A percentile compares a stretch with the other conserved stretches of the same genome.
These are phyloP conservation scores for Nakazawaea ambrosiae DNA, from an alignment of 805 yeast genomes.

Conservation along the genomic window DNA sequence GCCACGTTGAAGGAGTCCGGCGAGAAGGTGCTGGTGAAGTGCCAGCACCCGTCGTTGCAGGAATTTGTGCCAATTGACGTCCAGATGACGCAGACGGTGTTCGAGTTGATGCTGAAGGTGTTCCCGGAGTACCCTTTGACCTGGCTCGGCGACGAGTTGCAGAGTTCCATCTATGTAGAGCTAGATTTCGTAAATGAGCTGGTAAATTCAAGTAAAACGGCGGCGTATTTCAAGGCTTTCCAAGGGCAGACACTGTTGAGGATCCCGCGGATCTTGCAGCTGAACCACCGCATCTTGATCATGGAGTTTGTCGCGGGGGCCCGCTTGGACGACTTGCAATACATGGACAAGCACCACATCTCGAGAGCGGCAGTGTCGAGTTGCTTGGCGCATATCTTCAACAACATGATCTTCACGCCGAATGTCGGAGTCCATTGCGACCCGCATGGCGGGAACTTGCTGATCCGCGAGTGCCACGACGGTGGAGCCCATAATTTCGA, in stretches of 20 bases:
- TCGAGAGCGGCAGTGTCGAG: constrained; percentile 72
- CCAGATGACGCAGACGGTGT: constrained; percentile 67
- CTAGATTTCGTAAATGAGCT: constrained; percentile 87
- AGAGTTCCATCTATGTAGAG: constrained; percentile 82
- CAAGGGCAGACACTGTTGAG: constrained; percentile 64
- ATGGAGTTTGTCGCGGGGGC: constrained; percentile 87
- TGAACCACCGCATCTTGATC: constrained; percentile 64
- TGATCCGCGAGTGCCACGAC: constrained; percentile 44
- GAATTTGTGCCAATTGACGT: constrained; percentile 91
- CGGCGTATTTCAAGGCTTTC: constrained; percentile 52
- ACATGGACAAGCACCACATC: constrained; percentile 54
- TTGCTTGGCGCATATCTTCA: constrained; percentile 85
- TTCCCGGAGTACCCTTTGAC: constrained; percentile 92
- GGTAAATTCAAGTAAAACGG: constrained; percentile 65
- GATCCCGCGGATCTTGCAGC: constrained; percentile 65
- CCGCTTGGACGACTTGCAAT: constrained; percentile 70
- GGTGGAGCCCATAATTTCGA: constrained; percentile 69
- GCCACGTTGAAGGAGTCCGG: constrained; percentile 57
- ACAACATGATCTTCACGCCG: constrained; percentile 93
- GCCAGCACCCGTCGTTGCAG: constrained; percentile 85
- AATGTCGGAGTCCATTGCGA: constrained; percentile 93
- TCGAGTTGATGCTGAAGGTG: constrained; percentile 61
- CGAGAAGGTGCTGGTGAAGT: constrained; percentile 82
- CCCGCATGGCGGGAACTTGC: constrained; percentile 96
- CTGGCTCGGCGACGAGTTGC: constrained; percentile 95